Evolutionary conservation across 1,139 yeast genomes (phyloP).

Genomic region (Sugiyamaella novakii): DNA sequence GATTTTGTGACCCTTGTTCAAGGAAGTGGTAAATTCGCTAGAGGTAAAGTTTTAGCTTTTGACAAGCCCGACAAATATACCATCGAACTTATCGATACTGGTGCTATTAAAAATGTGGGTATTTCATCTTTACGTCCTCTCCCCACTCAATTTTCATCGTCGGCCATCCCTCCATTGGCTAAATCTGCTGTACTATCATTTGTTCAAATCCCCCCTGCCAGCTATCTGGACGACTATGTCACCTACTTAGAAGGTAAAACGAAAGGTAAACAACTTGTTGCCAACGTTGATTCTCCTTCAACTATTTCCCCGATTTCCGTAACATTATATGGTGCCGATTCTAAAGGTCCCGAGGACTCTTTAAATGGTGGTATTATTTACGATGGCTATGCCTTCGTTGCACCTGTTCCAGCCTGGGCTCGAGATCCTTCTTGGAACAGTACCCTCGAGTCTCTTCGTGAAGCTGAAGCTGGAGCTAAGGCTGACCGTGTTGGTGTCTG

Average conservation of each 20-base stretch:
- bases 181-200: slow-evolving; percentile 58
- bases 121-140: slow-evolving; percentile 54
- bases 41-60: slow-evolving; percentile 57
- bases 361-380: slow-evolving; percentile 63
- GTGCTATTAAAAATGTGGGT: slow-evolving; percentile 56
- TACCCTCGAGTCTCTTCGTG: slow-evolving; percentile 42
- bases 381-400: slow-evolving; percentile 69
- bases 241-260: slow-evolving; percentile 58
- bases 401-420: slow-evolving; percentile 46
- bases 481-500: slow-evolving; percentile 65
- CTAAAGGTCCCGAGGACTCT: slow-evolving; percentile 61
- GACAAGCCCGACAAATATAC: slow-evolving; percentile 55
- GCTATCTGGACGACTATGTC: slow-evolving; percentile 62
- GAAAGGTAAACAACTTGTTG: slow-evolving; percentile 59
- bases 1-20: slow-evolving; percentile 63
- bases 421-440: slow-evolving; percentile 39
- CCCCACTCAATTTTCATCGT: slow-evolving; percentile 54
- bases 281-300: slow-evolving; percentile 49
- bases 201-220: slow-evolving; percentile 62
- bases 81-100: slow-evolving; percentile 67
- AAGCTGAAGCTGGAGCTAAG: slow-evolving; percentile 55
- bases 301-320: slow-evolving; percentile 49
- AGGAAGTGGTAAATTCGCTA: slow-evolving; percentile 57
- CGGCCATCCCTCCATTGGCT: slow-evolving; percentile 57
- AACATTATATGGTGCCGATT: slow-evolving; percentile 61